Percentiles rank a stretch among this genome's conserved stretches.
phyloP scores from a whole-genome alignment of 108 stramenopile species.

The Nitzschia putrida region DNA sequence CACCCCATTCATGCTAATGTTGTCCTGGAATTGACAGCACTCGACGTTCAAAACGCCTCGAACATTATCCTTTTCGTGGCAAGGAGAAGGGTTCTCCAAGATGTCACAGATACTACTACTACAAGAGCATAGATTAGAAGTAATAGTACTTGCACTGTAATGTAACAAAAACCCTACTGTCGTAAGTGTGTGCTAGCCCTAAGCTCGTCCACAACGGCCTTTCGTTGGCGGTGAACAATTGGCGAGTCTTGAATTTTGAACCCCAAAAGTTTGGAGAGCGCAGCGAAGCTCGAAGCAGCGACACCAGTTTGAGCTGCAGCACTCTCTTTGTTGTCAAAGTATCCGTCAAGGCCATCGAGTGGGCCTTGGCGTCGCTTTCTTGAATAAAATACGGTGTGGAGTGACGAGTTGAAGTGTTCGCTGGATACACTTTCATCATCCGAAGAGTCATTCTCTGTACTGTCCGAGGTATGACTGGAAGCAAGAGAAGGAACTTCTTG shows the following conservation, averaged over 20 bases:
- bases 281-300: background rate
- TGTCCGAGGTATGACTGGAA: conserved; percentile 11
- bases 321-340: conserved; percentile 7
- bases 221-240: background rate
- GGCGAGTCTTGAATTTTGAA: background rate
- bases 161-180: background rate
- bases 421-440: conserved; percentile 1
- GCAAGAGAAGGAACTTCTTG: conserved; percentile 19
- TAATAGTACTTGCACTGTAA: no score
- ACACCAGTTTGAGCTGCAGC: background rate
- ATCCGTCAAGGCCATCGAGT: conserved; percentile 12
- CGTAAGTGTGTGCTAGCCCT: conserved; percentile 11
- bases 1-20: background rate
- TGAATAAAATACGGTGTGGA: conserved; percentile 5
- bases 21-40: background rate
- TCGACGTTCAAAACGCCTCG: background rate
- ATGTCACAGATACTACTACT: no score
- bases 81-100: background rate
- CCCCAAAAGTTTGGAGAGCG: conserved; percentile 5
- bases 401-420: conserved; percentile 12
- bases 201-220: conserved; percentile 15
- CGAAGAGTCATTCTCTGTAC: conserved; percentile 7
- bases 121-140: no score
- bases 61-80: conserved; percentile 4
- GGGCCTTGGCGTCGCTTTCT: conserved; percentile 10